Conservation (phyloP, 495 filamentous ascomycete species). For the Hapsidospora chrysogenum region DNA sequence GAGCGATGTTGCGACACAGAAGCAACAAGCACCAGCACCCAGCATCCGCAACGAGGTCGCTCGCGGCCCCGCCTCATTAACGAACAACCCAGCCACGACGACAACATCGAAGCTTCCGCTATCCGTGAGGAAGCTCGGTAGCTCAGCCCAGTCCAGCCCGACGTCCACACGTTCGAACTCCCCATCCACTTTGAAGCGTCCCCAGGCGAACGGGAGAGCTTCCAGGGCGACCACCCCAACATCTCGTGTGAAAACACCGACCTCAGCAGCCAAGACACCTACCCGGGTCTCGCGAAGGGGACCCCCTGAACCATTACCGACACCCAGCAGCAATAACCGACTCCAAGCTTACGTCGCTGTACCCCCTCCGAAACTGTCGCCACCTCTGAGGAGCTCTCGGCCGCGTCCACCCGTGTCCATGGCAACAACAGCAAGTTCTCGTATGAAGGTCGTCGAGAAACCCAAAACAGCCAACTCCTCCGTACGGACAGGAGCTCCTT, state of each 20-base stretch:
- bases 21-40: conserved; percentile 3
- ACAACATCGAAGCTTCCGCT: conserved; percentile 21
- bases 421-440: conserved; percentile 48
- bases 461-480: conserved; percentile 17
- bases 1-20: conserved; percentile 29
- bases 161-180: conserved; percentile 33
- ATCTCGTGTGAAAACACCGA: conserved; percentile 20
- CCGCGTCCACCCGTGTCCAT: conserved; percentile 65
- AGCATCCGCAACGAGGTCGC: neutral
- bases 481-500: conserved; percentile 16
- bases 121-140: conserved; percentile 23
- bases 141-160: conserved; percentile 24
- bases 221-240: conserved; percentile 15
- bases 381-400: conserved; percentile 65
- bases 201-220: conserved; percentile 18
- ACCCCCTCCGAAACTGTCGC: conserved; percentile 35
- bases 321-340: conserved; percentile 18
- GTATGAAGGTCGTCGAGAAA: conserved; percentile 33
- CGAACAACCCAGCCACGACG: neutral
- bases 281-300: conserved; percentile 13
- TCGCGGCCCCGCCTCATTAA: too few species aligned
- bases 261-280: conserved; percentile 12
- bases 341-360: conserved; percentile 36
- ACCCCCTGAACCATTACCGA: conserved; percentile 13
- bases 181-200: conserved; percentile 18